These are phyloP conservation scores for Arctostaphylos glauca DNA, from an alignment of 148 eudicot genomes.

Conservation along the genomic window DNA sequence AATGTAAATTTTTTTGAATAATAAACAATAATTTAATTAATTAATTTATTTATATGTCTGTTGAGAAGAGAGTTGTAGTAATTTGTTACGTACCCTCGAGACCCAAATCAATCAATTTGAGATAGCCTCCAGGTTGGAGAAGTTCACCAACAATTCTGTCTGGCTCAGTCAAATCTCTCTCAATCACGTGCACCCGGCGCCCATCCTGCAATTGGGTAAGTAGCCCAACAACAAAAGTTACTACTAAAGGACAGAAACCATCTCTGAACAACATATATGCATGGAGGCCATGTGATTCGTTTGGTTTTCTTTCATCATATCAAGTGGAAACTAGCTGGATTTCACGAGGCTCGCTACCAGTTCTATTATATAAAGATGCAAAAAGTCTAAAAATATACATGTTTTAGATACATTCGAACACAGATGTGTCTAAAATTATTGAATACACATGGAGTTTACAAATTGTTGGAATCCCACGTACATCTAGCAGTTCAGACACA, in stretches of 20 bases:
- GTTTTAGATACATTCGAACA: too few relatives aligned
- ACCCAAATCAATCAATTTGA: conserved; percentile 70
- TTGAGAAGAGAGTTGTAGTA: neutral
- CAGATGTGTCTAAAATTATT: too few relatives aligned
- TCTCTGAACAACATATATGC: neutral
- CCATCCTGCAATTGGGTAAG: conserved; percentile 52
- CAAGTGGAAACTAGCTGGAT: too few relatives aligned
- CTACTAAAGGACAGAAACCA: neutral
- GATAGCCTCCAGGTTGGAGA: conserved; percentile 81
- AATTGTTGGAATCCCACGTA: too few relatives aligned
- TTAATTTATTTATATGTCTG: too few relatives aligned
- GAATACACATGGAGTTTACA: too few relatives aligned
- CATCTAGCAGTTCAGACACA: too few relatives aligned
- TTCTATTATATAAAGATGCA: too few relatives aligned
- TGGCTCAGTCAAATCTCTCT: conserved; percentile 67
- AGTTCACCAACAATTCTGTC: conserved; percentile 79
- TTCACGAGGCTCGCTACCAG: too few relatives aligned
- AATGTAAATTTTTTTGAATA: too few relatives aligned
- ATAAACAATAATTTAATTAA: too few relatives aligned
- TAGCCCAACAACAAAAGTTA: neutral
- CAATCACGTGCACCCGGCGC: conserved; percentile 70
- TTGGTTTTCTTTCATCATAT: neutral
- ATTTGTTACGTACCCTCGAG: conserved; percentile 52
- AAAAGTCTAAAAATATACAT: too few relatives aligned
- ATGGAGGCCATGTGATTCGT: neutral